Percentiles rank a stretch among this genome's conserved stretches.
Evolutionary conservation across 768 basidiomycete genomes (phyloP).

Genomic region (Favolaschia claudopus): DNA sequence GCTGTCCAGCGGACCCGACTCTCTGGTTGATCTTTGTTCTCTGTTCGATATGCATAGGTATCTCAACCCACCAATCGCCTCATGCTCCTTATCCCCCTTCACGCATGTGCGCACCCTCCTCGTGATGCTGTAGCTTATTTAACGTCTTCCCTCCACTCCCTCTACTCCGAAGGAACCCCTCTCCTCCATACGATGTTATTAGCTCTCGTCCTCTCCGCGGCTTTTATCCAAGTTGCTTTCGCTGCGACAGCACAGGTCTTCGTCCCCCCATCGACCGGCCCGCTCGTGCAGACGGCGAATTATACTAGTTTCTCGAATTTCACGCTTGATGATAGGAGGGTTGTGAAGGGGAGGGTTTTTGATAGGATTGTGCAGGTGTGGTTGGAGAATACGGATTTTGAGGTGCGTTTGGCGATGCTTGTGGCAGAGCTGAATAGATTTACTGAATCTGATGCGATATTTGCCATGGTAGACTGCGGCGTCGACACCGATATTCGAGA

Average conservation of each 20-base stretch:
- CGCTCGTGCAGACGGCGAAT: conserved; percentile 36
- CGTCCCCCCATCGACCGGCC: conserved; percentile 1
- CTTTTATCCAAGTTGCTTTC: background rate
- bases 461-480: background rate
- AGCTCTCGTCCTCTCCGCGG: background rate
- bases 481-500: conserved; percentile 37
- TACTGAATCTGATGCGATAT: conserved; percentile 8
- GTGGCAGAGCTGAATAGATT: too few relatives aligned
- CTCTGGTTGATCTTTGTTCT: too few relatives aligned
- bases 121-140: too few relatives aligned
- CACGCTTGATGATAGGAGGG: conserved; percentile 46
- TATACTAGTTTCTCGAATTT: conserved; percentile 51
- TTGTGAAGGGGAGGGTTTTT: conserved; percentile 52
- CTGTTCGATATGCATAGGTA: too few relatives aligned
- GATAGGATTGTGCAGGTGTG: conserved; percentile 61
- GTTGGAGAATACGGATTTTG: conserved; percentile 72
- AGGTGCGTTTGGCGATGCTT: too few relatives aligned
- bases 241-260: conserved; percentile 7
- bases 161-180: too few relatives aligned
- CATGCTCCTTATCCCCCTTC: too few relatives aligned
- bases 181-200: too few relatives aligned
- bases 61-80: too few relatives aligned
- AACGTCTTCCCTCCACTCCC: too few relatives aligned
- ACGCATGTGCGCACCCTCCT: too few relatives aligned
- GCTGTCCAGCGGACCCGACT: too few relatives aligned